Conservation (phyloP, 129 eudicot species). For the carrot (Daucus carota) region DH1_v3.0 NC_030386.2:24281501-24282000, state of each 20-base stretch:
- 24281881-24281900: neutral
- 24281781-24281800: neutral
- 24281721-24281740: neutral
- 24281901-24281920: neutral
- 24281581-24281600: neutral
- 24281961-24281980: neutral
- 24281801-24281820: neutral
- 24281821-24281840: neutral
- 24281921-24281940: neutral
- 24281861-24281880: neutral
- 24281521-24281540: slow-evolving; percentile 88
- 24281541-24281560: slow-evolving; percentile 51
- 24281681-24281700: neutral
- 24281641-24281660: neutral
- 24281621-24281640: neutral
- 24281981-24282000: neutral
- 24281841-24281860: neutral
- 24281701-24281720: neutral
- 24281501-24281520: slow-evolving; percentile 93
- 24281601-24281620: neutral
- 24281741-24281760: neutral
- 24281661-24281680: neutral
- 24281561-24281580: neutral
- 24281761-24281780: neutral
- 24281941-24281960: neutral